Evolutionary conservation across 2,329 filamentous ascomycete species (phyloP).

Genomic region (Aureobasidium sp.): DNA sequence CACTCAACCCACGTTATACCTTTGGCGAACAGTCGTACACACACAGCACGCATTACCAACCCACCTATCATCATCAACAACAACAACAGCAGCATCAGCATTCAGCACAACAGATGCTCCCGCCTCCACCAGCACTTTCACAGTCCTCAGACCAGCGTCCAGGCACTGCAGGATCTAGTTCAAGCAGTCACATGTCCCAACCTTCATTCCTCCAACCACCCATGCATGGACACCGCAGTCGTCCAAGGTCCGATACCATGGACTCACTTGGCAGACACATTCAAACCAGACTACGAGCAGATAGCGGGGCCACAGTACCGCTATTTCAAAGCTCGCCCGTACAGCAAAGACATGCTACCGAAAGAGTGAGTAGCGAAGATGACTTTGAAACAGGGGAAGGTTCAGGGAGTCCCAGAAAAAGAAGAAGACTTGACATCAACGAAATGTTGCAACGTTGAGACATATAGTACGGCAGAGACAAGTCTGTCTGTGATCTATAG

Average conservation of each 20-base stretch:
- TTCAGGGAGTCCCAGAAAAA: slow-evolving; percentile 17
- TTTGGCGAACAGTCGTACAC: slow-evolving; percentile 2
- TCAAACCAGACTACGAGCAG: slow-evolving; percentile 5
- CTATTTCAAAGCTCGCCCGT: slow-evolving; percentile 1
- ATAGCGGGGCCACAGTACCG: slow-evolving; percentile 8
- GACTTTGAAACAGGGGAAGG: slow-evolving; percentile 14
- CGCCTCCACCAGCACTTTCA: background rate
- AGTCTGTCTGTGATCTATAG: background rate
- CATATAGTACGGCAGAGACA: background rate
- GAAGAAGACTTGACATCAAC: slow-evolving; percentile 23
- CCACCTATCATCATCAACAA: slow-evolving; percentile 9
- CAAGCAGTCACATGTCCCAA: slow-evolving; percentile 6
- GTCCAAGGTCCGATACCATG: slow-evolving; percentile 19
- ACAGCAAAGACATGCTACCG: background rate
- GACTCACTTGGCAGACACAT: slow-evolving; percentile 7
- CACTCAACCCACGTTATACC: slow-evolving; percentile 6
- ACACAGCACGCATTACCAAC: background rate
- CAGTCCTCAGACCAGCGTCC: slow-evolving; percentile 8
- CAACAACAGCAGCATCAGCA: slow-evolving; percentile 10
- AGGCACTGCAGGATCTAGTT: slow-evolving; percentile 9
- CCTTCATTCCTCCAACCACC: slow-evolving; percentile 12
- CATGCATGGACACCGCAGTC: slow-evolving; percentile 14
- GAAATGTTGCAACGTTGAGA: slow-evolving; percentile 23
- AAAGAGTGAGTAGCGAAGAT: slow-evolving; percentile 14
- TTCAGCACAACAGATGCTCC: slow-evolving; percentile 7